Evolutionary conservation across 352 stramenopile genomes (phyloP).

Genomic region (Paralagenidium karlingii): DNA sequence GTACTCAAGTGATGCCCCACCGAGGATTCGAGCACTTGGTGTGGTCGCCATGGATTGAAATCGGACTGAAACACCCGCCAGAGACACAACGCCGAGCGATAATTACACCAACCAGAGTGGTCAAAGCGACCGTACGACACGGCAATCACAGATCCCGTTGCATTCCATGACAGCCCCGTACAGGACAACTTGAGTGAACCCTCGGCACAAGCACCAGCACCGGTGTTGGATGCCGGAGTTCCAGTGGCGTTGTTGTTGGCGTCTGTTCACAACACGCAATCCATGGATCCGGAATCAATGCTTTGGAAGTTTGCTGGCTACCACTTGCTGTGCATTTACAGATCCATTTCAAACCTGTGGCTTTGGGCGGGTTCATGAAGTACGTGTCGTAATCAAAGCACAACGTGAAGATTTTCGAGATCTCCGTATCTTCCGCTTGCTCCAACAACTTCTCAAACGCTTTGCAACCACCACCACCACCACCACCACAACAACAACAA

Average conservation of each 20-base stretch:
- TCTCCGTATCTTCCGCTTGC: slow-evolving; percentile 48
- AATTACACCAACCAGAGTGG: slow-evolving; percentile 81
- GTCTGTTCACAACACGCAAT: neutral
- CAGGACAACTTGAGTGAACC: slow-evolving; percentile 51
- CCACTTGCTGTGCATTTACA: neutral
- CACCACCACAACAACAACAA: neutral
- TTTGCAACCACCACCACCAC: slow-evolving; percentile 6
- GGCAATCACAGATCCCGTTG: slow-evolving; percentile 68
- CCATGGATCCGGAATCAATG: neutral
- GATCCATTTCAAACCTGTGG: neutral
- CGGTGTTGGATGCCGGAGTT: slow-evolving; percentile 1
- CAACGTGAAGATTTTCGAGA: slow-evolving; percentile 44
- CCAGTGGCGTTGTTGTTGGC: slow-evolving; percentile 7
- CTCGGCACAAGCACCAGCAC: neutral
- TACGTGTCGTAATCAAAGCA: slow-evolving; percentile 60
- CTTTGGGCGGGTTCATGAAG: slow-evolving; percentile 32
- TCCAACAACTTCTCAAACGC: slow-evolving; percentile 44
- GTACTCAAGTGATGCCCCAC: slow-evolving; percentile 11
- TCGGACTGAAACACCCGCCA: slow-evolving; percentile 80
- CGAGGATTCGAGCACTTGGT: slow-evolving; percentile 65
- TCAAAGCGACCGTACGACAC: slow-evolving; percentile 77
- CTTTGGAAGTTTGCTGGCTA: slow-evolving; percentile 1
- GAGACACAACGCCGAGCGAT: slow-evolving; percentile 68
- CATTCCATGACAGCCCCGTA: slow-evolving; percentile 80
- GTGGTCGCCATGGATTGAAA: slow-evolving; percentile 46